Base-by-base conservation (phyloP, 805 yeast genomes). In the Cyberlindnera mrakii region DNA sequence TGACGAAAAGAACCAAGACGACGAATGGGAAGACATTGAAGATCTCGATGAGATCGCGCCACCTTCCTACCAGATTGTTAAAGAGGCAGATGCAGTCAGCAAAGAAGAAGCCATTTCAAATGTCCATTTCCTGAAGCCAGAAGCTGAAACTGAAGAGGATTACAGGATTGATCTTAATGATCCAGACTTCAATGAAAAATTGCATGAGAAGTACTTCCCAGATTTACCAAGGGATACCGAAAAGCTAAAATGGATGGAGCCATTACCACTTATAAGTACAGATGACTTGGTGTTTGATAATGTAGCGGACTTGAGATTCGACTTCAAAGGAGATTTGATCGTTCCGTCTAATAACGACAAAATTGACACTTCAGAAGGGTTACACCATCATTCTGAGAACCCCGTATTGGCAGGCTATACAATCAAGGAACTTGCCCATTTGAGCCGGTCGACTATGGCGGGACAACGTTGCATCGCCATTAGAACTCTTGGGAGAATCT, bases 351-450 rank as follows among this genome's bases (percentile, higher is more conserved):
- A 78, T 39, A 68, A 78, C 27, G 60, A 65, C 14, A 45, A 64
- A 1, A 62, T 63, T 19, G 78, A 84, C 3, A 71, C 82, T 0
- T 67, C 71, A 33, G 58, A 74, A 33, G 99, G 96, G 0, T 72
- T 93, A 20, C 96, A 88, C 56, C 98, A 93, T 60, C 99, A 93
- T 62, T 75, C 96, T 0, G 87, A 83, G 10, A 80, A 83, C 38
- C 96, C 98, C 0, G 80, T 81, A 36, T 69, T 90, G 41, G 96
- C 98, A 0, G 99, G 99, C 0, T 93, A 93, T 61, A 90, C 97
- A 0, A 59, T 93, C 19, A 70, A 77, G 0, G 99, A 93, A 59
- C 69, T 93, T 40, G 82, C 84, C 1, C 93, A 84, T 52, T 71
- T 87, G 38, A 67, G 89, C 5, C 71, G 96, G 49, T 86, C 96